Conservation (phyloP, 345 rosid species). For the Limnanthes douglasii region DNA sequence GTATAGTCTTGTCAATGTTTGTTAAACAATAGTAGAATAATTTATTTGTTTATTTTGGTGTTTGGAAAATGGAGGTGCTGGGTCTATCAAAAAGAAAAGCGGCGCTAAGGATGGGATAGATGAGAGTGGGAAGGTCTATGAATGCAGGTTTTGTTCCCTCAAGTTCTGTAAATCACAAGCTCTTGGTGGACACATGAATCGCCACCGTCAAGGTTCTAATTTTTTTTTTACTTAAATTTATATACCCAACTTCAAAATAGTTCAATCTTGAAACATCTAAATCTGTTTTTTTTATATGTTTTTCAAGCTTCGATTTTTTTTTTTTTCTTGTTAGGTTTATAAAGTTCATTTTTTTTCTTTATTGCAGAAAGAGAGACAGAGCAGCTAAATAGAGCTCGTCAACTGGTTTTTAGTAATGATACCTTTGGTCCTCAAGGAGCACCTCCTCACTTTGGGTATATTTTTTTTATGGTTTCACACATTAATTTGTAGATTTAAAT, state of each 20-base stretch:
- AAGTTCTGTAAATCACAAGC: slow-evolving; percentile 96
- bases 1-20: too few species aligned
- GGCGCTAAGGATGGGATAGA: slow-evolving; percentile 79
- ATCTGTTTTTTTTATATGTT: background rate
- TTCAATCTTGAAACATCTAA: background rate
- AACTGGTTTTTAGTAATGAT: slow-evolving; percentile 76
- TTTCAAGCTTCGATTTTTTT: background rate
- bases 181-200: slow-evolving; percentile 95
- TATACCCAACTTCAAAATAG: too few species aligned
- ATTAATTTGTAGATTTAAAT: background rate
- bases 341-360: too few species aligned
- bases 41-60: background rate
- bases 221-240: slow-evolving; percentile 5
- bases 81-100: slow-evolving; percentile 60
- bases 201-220: slow-evolving; percentile 67
- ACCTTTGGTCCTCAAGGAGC: slow-evolving; percentile 35
- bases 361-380: slow-evolving; percentile 99
- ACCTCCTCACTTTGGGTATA: slow-evolving; percentile 38
- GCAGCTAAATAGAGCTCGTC: slow-evolving; percentile 96
- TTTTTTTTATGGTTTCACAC: too few species aligned
- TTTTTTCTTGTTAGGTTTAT: slow-evolving; percentile 2
- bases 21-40: too few species aligned
- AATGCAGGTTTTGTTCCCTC: slow-evolving; percentile 92
- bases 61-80: slow-evolving; percentile 12
- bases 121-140: slow-evolving; percentile 71